These are phyloP conservation scores for Vaccinium macrocarpon DNA, from an alignment of 148 eudicot species.

Conservation along the genomic window DNA sequence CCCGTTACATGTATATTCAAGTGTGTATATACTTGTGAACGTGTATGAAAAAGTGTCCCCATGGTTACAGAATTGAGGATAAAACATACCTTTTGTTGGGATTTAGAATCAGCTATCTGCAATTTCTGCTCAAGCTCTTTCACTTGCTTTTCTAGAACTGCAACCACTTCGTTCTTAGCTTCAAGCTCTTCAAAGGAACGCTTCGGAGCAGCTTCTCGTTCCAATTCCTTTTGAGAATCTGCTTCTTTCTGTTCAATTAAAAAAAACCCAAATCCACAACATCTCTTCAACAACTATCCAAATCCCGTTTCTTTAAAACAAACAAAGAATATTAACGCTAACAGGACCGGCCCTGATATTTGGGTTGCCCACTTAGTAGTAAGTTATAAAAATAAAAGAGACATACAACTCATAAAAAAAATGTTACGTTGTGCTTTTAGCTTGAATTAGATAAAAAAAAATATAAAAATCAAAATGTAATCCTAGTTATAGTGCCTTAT, in stretches of 20 bases:
- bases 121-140: constrained; percentile 79
- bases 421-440: no score
- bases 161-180: constrained; percentile 50
- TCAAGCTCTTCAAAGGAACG: constrained; percentile 52
- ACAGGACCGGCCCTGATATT: no score
- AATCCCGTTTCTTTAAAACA: background rate
- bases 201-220: constrained; percentile 54
- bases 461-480: no score
- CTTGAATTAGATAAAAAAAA: no score
- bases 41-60: background rate
- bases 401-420: no score
- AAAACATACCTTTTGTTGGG: constrained; percentile 60
- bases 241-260: constrained; percentile 53
- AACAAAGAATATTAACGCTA: background rate
- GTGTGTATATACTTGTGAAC: background rate
- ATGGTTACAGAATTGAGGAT: background rate
- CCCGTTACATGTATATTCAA: background rate
- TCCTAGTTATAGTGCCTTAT: no score
- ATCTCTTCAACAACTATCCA: constrained; percentile 4
- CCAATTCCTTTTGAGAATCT: constrained; percentile 44
- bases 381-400: no score
- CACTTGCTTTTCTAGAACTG: constrained; percentile 51
- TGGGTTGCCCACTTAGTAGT: no score
- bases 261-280: constrained; percentile 10
- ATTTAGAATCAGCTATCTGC: constrained; percentile 43